Conservation (phyloP, 2,329 filamentous ascomycete genomes). For the Trichoderma endophyticum region DNA sequence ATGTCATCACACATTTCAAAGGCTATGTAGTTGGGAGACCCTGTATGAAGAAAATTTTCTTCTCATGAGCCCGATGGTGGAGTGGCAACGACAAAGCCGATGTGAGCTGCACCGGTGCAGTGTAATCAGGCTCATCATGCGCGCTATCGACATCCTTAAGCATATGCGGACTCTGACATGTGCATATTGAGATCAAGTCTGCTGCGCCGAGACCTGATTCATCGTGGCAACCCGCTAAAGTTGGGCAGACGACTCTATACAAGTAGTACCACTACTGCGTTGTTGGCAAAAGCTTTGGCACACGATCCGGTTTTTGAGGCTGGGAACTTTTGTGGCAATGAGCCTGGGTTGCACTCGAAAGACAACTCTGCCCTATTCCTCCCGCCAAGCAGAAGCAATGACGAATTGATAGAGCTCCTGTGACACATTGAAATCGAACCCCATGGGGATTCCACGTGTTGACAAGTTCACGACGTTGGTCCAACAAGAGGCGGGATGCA, state of each 20-base stretch:
- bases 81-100: background rate
- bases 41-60: background rate
- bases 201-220: background rate
- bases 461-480: slow-evolving; percentile 7
- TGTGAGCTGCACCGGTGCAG: background rate
- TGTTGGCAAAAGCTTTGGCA: background rate
- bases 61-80: background rate
- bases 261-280: background rate
- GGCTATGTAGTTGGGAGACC: background rate
- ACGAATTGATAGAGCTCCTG: background rate
- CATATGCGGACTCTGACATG: background rate
- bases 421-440: slow-evolving; percentile 13
- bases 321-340: slow-evolving; percentile 26
- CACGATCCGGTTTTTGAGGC: background rate
- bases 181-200: background rate
- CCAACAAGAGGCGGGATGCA: background rate
- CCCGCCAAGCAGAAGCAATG: background rate
- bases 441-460: slow-evolving; percentile 17
- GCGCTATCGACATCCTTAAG: background rate
- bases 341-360: slow-evolving; percentile 21
- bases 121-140: background rate
- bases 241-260: background rate
- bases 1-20: slow-evolving; percentile 10
- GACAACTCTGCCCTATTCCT: background rate
- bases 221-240: background rate